phyloP scores from a whole-genome alignment of 2,329 filamentous ascomycete species.

The Fusarium lateritium region DNA sequence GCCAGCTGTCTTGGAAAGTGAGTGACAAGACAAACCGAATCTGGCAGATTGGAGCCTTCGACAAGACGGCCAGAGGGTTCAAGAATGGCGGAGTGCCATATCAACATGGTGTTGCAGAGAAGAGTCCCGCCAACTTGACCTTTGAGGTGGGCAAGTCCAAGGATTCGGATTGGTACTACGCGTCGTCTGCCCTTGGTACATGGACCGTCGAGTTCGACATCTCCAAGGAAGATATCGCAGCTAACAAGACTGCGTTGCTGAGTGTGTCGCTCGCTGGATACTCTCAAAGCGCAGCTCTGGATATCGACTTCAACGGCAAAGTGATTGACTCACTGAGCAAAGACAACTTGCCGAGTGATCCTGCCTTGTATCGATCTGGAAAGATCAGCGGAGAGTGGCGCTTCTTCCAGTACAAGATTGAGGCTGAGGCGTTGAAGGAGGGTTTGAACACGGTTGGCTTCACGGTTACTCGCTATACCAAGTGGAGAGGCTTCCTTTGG shows the following conservation, averaged over 20 bases:
- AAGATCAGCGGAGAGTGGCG: conserved; percentile 31
- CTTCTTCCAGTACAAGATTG: conserved; percentile 25
- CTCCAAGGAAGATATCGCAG: conserved; percentile 15
- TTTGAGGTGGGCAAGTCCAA: conserved; percentile 23
- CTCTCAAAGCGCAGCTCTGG: conserved; percentile 23
- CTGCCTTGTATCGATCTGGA: conserved; percentile 22
- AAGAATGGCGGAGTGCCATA: conserved; percentile 29
- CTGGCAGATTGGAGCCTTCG: conserved; percentile 31
- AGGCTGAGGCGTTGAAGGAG: conserved; percentile 8
- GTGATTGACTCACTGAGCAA: conserved; percentile 22
- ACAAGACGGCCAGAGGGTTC: conserved; percentile 30
- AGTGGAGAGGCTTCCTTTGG: conserved; percentile 32
- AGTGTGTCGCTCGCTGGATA: conserved; percentile 28
- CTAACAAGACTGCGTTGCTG: conserved; percentile 14
- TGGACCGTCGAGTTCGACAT: conserved; percentile 29
- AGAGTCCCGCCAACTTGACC: conserved; percentile 30
- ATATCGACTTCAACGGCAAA: conserved; percentile 21
- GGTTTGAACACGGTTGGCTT: conserved; percentile 25
- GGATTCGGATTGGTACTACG: conserved; percentile 32
- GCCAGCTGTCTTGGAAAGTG: conserved; percentile 18
- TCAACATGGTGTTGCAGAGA: conserved; percentile 25
- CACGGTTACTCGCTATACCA: conserved; percentile 24
- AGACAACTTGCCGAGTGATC: conserved; percentile 17
- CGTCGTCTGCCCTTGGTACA: conserved; percentile 22
- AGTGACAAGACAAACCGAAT: conserved; percentile 16